A percentile compares a stretch with the other conserved stretches of the same genome.
phyloP scores from a whole-genome alignment of 1,284 basidiomycete genomes.

The Hypsizygus ulmarius region DNA sequence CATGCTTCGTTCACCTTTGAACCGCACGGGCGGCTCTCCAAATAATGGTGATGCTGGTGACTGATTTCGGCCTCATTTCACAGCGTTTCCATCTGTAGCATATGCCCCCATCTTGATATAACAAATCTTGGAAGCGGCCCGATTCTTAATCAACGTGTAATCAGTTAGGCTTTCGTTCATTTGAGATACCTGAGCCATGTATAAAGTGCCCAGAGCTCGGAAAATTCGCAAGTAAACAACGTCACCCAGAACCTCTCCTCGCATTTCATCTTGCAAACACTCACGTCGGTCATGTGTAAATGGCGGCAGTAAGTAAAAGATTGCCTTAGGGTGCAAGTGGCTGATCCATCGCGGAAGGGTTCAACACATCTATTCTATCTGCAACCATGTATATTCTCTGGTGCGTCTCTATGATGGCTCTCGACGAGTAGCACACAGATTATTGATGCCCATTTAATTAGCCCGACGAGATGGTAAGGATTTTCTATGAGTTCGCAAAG shows the following conservation, averaged over 20 bases:
- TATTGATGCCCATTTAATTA: constrained; percentile 25
- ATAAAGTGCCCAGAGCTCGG: constrained; percentile 15
- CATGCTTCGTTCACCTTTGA: not conserved
- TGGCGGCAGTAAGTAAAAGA: constrained; percentile 51
- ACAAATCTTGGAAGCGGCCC: constrained; percentile 19
- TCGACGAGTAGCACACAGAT: not conserved
- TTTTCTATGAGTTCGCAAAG: constrained; percentile 1
- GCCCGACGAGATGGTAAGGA: constrained; percentile 56
- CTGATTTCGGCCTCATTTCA: constrained; percentile 19
- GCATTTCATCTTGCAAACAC: constrained; percentile 17
- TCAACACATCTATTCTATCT: constrained; percentile 52
- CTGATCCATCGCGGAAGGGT: constrained; percentile 30
- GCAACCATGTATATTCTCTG: constrained; percentile 54
- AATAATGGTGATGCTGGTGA: constrained; percentile 7
- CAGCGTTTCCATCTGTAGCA: constrained; percentile 15
- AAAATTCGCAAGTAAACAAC: constrained; percentile 14
- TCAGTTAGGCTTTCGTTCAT: constrained; percentile 19
- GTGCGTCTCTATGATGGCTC: constrained; percentile 35
- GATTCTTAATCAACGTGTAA: constrained; percentile 23
- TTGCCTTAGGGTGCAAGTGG: constrained; percentile 1
- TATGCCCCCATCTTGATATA: constrained; percentile 22
- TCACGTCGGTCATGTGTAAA: constrained; percentile 46
- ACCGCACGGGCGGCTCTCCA: constrained; percentile 8
- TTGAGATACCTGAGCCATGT: constrained; percentile 22
- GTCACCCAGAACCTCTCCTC: constrained; percentile 11